Base-by-base conservation (phyloP, 2,329 filamentous ascomycete species). In the Didymella pomorum region DNA sequence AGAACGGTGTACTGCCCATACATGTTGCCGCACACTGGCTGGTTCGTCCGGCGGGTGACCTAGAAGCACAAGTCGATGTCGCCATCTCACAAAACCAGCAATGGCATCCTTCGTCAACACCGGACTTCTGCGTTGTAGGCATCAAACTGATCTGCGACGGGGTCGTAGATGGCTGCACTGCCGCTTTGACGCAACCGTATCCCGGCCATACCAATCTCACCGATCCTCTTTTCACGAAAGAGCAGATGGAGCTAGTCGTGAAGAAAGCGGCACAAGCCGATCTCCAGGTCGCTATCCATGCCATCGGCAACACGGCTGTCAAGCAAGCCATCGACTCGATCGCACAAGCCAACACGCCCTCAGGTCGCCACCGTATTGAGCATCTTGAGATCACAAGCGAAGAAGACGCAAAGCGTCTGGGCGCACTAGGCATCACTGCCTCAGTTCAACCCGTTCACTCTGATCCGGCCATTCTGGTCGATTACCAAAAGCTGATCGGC, bases 381-480 rank as follows among this genome's bases (percentile, higher is more conserved):
- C 86, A 88, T 65, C 75, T 88, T 2, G 86, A 88, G 67, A 16
- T 59, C 29, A 52, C 58, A 5, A 79, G 77, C 0, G 74, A 77
- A 0, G 76, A 78, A 54, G 86, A 88, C 60, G 85, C 83, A 1
- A 73, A 65, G 0, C 78, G 85, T 0, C 79, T 88, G 0, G 86
- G 84, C 11, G 67, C 73, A 21, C 74, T 85, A 4, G 84, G 85
- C 58, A 86, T 88, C 73, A 96, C 92, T 51, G 92, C 96, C 59
- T 90, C 90, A 56, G 95, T 96, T 66, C 91, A 96, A 81, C 94
- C 92, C 26, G 95, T 94, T 80, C 95, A 92, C 77, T 91, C 92
- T 68, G 92, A 96, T 70, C 86, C 86, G 0, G 84, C 84, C 0
- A 84, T 87, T 52, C 72, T 88, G 4, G 74, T 79, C 23, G 84